Evolutionary conservation across 192 early-diverging fungal species (phyloP).

Genomic region (Linnemannia schmuckeri): DNA sequence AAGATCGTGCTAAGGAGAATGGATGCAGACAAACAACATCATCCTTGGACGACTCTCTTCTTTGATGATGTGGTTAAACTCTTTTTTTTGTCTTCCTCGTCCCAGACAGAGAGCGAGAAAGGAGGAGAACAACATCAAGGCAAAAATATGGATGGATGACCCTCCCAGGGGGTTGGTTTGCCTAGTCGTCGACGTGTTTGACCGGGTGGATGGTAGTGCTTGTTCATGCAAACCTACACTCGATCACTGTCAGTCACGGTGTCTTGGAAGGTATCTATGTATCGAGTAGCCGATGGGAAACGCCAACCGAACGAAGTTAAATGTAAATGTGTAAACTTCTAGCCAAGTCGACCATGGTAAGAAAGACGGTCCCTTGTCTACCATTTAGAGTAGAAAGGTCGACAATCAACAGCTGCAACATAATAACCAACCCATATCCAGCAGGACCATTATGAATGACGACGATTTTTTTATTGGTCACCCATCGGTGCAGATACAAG

Average conservation of each 20-base stretch:
- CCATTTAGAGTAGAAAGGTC: not conserved
- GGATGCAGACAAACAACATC: not conserved
- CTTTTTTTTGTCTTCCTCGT: not conserved
- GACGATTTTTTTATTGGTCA: not conserved
- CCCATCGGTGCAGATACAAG: not conserved
- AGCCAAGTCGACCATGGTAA: not conserved
- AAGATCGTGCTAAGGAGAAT: not conserved
- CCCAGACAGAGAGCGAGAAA: not conserved
- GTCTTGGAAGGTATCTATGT: too few relatives aligned
- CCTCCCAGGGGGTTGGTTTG: not conserved
- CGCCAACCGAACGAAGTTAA: too few relatives aligned
- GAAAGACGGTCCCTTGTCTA: not conserved
- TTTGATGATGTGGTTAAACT: not conserved
- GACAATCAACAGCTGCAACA: not conserved
- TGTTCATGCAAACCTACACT: not conserved
- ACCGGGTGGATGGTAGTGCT: not conserved
- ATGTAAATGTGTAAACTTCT: too few relatives aligned
- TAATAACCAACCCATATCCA: not conserved
- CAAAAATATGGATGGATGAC: constrained; percentile 1
- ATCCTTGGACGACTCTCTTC: not conserved
- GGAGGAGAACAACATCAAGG: not conserved
- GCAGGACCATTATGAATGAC: not conserved
- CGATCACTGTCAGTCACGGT: not conserved
- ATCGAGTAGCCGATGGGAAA: not conserved
- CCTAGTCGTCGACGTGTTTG: not conserved